Base-by-base conservation (phyloP, 1,284 basidiomycete species). In the Cystobasidium pallidum region DNA sequence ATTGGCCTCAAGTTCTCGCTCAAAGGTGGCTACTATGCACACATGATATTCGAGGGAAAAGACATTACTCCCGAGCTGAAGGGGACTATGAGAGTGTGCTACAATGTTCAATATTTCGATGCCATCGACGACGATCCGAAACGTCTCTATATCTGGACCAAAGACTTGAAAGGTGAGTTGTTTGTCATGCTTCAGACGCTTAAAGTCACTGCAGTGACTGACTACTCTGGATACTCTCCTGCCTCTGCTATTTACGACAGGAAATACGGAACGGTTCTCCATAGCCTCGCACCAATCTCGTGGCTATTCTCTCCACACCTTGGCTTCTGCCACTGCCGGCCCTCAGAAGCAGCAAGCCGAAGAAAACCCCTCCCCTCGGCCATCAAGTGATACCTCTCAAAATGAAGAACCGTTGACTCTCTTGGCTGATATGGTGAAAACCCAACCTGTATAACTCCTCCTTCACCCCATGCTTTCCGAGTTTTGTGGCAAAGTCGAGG, bases 61-160 rank as follows among this genome's bases (percentile, higher is more conserved):
- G 54, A 57, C 19, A 19, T 57, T 6, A 57, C 28, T 36, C 54
- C 54, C 1, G 30, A 32, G 19, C 11, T 57, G 30, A 57, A 32
- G n/a, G 54, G 54, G 1, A 57, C 28, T 7, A 15, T n/a, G 4
- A 24, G 32, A 21, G 32, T 34, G 26, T 57, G 54, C 54, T 21
- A 57, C 6, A 19, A 34, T 3, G 32, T 57, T n/a, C 6, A 34
- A 2, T 34, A 34, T n/a, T 57, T 21, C 54, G 28, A 57, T 34
- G 54, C 30, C 36, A n/a, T 34, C 30, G 32, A 57, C n/a, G 54
- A 57, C 2, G 32, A 57, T 36, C 54, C 54, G 4, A n/a, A 34
- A 26, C 54, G 54, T 36, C 54, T 57, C 17, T 57, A 57, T 34
- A 57, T 57, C 32, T 57, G 54, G 54, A 36, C 54, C n/a, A 57